phyloP scores from a whole-genome alignment of 306 rosid species.

The Acacia crassicarpa region DNA sequence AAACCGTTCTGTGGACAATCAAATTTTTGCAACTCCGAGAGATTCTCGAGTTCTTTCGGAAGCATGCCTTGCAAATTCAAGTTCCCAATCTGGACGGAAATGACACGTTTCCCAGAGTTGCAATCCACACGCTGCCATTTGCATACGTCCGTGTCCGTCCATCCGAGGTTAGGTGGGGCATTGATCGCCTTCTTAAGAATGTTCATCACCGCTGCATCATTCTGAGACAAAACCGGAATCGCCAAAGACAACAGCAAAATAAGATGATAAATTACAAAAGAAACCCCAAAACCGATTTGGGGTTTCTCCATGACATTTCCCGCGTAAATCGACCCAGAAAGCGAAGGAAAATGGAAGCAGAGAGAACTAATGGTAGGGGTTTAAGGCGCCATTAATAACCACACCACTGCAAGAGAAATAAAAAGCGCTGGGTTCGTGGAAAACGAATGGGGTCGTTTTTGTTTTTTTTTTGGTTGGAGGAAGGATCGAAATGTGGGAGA shows the following conservation, averaged over 20 bases:
- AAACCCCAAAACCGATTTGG: slow-evolving; percentile 36
- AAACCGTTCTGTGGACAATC: slow-evolving; percentile 59
- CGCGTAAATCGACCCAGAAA: neutral
- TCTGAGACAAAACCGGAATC: slow-evolving; percentile 20
- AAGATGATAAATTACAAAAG: neutral
- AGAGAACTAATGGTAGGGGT: slow-evolving; percentile 24
- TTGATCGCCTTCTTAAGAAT: slow-evolving; percentile 42
- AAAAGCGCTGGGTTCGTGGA: neutral
- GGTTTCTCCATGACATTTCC: slow-evolving; percentile 38
- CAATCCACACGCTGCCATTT: slow-evolving; percentile 52
- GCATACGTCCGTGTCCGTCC: slow-evolving; percentile 57
- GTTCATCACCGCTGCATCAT: slow-evolving; percentile 53
- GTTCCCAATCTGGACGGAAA: slow-evolving; percentile 50
- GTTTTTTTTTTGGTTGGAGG: neutral
- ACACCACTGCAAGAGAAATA: neutral
- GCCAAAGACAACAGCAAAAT: slow-evolving; percentile 13
- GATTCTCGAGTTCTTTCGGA: slow-evolving; percentile 46
- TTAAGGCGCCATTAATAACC: slow-evolving; percentile 20
- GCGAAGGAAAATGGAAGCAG: neutral
- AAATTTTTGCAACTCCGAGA: slow-evolving; percentile 39
- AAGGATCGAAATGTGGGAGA: neutral
- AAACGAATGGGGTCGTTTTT: neutral
- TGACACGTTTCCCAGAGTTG: slow-evolving; percentile 32
- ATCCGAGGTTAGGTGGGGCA: slow-evolving; percentile 33
- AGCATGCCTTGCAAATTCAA: slow-evolving; percentile 62